A percentile compares a stretch with the other conserved stretches of the same genome.
Evolutionary conservation across 108 stramenopile genomes (phyloP).

Genomic region (Skeletonema potamos): DNA sequence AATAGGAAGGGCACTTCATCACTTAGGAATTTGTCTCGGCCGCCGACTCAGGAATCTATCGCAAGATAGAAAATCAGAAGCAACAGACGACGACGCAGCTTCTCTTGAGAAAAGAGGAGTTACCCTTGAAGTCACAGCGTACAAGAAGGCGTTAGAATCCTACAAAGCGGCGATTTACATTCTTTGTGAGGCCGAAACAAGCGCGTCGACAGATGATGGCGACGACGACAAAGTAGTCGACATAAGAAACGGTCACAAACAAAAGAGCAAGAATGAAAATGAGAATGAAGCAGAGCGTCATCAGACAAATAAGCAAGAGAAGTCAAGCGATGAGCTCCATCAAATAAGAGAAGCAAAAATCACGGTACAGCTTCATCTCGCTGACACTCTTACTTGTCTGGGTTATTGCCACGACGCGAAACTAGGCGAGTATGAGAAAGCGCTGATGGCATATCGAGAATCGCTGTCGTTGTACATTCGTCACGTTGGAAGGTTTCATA

Average conservation of each 20-base stretch:
- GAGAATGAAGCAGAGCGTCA: background rate
- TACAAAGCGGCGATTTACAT: conserved; percentile 33
- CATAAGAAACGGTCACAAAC: background rate
- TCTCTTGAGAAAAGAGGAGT: conserved; percentile 8
- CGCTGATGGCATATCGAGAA: conserved; percentile 50
- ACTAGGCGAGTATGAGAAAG: conserved; percentile 22
- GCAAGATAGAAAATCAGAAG: background rate
- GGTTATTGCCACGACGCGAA: conserved; percentile 56
- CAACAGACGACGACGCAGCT: background rate
- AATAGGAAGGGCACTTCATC: conserved; percentile 50
- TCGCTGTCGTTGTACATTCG: conserved; percentile 47
- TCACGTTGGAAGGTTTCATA: conserved; percentile 46
- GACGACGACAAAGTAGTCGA: background rate
- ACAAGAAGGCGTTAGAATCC: conserved; percentile 35
- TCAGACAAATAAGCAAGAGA: background rate
- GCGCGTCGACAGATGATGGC: background rate
- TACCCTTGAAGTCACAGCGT: conserved; percentile 26
- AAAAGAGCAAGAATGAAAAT: background rate
- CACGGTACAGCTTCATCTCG: conserved; percentile 50
- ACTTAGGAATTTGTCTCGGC: conserved; percentile 51
- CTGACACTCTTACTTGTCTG: conserved; percentile 46
- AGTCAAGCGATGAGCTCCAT: conserved; percentile 20
- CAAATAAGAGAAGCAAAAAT: conserved; percentile 45
- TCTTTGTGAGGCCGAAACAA: conserved; percentile 21
- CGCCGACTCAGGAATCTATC: conserved; percentile 36